These are phyloP conservation scores for Debaryomyces maramus DNA, from an alignment of 805 yeast species.

Conservation along the genomic window DNA sequence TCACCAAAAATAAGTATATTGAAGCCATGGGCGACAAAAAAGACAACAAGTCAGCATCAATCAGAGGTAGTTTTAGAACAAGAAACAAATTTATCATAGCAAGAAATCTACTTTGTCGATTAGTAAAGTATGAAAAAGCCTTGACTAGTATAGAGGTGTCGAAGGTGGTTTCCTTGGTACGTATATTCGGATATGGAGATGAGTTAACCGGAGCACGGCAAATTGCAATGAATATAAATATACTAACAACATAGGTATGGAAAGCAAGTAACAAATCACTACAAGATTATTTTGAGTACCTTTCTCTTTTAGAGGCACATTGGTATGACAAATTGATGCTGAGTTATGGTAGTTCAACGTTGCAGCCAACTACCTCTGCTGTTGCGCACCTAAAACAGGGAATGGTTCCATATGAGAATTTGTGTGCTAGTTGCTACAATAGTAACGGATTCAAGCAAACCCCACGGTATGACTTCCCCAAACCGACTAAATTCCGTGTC, in stretches of 20 bases:
- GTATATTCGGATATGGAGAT: too few relatives aligned
- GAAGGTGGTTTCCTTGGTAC: conserved; percentile 13
- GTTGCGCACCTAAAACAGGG: neutral
- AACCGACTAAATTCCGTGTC: conserved; percentile 7
- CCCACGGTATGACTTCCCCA: neutral
- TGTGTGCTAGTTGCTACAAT: conserved; percentile 2
- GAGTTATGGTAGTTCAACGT: conserved; percentile 5
- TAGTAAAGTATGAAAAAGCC: conserved; percentile 9
- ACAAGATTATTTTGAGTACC: conserved; percentile 17
- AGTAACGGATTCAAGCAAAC: neutral
- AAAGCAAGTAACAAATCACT: conserved; percentile 10
- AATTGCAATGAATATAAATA: too few relatives aligned
- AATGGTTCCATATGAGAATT: neutral
- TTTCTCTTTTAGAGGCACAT: conserved; percentile 11
- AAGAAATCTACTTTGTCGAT: conserved; percentile 15
- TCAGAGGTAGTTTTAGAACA: conserved; percentile 10
- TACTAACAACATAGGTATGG: conserved; percentile 20
- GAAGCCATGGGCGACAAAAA: conserved; percentile 2
- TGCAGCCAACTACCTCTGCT: neutral
- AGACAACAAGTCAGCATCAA: neutral
- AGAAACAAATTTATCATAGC: conserved; percentile 23
- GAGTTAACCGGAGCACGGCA: too few relatives aligned
- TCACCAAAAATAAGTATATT: conserved; percentile 7
- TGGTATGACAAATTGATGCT: conserved; percentile 10
- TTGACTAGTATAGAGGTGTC: conserved; percentile 10